Percentiles rank a stretch among this genome's conserved stretches.
Evolutionary conservation across 2,329 filamentous ascomycete species (phyloP).

Genomic region (Ophiostoma tasmaniense): DNA sequence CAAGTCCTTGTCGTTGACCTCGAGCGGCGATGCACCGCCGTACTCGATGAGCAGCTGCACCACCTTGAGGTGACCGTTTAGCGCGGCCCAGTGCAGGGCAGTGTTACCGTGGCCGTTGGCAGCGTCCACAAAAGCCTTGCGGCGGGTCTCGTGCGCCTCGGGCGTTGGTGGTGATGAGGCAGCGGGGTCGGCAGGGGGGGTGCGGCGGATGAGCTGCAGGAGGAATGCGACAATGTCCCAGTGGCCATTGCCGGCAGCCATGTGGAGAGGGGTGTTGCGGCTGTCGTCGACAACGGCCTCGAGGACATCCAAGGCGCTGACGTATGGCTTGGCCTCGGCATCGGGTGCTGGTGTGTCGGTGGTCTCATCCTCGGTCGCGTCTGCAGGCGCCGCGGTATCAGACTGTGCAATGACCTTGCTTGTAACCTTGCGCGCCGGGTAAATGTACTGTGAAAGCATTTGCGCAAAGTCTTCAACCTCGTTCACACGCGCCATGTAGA

Average conservation of each 20-base stretch:
- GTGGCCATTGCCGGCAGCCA: conserved; percentile 87
- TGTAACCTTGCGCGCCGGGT: neutral
- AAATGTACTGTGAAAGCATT: conserved; percentile 51
- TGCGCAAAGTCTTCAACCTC: conserved; percentile 61
- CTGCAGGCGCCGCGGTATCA: neutral
- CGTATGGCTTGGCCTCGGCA: conserved; percentile 29
- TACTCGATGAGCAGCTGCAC: conserved; percentile 69
- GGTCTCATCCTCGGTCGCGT: neutral
- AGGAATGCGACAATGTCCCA: conserved; percentile 23
- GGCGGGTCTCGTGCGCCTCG: neutral
- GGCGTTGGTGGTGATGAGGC: conserved; percentile 36
- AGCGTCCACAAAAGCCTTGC: conserved; percentile 49
- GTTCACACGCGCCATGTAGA: conserved; percentile 76
- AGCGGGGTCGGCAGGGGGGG: conserved; percentile 23
- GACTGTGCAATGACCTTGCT: neutral
- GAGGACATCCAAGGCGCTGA: conserved; percentile 48
- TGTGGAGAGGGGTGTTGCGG: conserved; percentile 79
- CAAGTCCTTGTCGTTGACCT: conserved; percentile 77
- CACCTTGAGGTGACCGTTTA: conserved; percentile 76
- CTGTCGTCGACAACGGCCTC: conserved; percentile 62
- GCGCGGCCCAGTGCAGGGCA: conserved; percentile 83
- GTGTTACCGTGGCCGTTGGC: conserved; percentile 83
- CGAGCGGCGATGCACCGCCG: conserved; percentile 69
- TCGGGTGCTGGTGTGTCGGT: neutral
- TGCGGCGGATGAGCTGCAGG: neutral